Conservation (phyloP, 352 stramenopile species). For the Phytophthora crassamura region DNA sequence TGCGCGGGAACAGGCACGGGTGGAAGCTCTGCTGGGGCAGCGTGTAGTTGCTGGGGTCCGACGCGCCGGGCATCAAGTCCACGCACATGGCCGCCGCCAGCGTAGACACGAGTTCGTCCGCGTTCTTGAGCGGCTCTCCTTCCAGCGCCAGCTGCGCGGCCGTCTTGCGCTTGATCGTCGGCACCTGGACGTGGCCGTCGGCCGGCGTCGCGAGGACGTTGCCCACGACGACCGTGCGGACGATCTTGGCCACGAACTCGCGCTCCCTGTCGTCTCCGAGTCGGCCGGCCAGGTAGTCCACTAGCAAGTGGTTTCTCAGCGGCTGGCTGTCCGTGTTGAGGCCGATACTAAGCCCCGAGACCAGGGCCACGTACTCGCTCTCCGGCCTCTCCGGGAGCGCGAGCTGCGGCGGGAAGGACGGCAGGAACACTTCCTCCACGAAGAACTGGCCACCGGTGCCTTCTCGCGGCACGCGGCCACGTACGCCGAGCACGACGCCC, state of each 20-base stretch:
- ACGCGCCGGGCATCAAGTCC: slow-evolving; percentile 90
- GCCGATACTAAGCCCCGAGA: slow-evolving; percentile 64
- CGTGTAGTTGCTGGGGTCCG: slow-evolving; percentile 89
- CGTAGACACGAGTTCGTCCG: slow-evolving; percentile 77
- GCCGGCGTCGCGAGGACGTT: slow-evolving; percentile 45
- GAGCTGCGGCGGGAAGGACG: slow-evolving; percentile 55
- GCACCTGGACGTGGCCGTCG: slow-evolving; percentile 29
- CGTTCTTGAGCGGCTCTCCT: slow-evolving; percentile 64
- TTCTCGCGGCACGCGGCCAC: slow-evolving; percentile 56
- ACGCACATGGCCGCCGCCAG: slow-evolving; percentile 87
- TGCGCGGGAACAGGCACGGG: slow-evolving; percentile 91
- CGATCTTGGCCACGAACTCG: slow-evolving; percentile 71
- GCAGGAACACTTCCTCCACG: slow-evolving; percentile 69
- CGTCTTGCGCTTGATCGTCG: slow-evolving; percentile 56
- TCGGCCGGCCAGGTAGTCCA: slow-evolving; percentile 81
- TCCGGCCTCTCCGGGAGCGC: slow-evolving; percentile 53
- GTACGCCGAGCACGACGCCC: slow-evolving; percentile 76
- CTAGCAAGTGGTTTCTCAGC: slow-evolving; percentile 66
- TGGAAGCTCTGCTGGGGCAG: slow-evolving; percentile 96
- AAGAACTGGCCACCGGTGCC: slow-evolving; percentile 52
- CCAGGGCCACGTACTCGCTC: slow-evolving; percentile 70
- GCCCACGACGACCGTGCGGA: slow-evolving; percentile 78
- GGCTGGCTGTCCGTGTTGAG: slow-evolving; percentile 42
- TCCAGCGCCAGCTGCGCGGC: slow-evolving; percentile 49
- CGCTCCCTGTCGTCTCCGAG: slow-evolving; percentile 63